These are phyloP conservation scores for Hypocrella siamensis DNA, from an alignment of 2,329 filamentous ascomycete species.

Conservation along the genomic window DNA sequence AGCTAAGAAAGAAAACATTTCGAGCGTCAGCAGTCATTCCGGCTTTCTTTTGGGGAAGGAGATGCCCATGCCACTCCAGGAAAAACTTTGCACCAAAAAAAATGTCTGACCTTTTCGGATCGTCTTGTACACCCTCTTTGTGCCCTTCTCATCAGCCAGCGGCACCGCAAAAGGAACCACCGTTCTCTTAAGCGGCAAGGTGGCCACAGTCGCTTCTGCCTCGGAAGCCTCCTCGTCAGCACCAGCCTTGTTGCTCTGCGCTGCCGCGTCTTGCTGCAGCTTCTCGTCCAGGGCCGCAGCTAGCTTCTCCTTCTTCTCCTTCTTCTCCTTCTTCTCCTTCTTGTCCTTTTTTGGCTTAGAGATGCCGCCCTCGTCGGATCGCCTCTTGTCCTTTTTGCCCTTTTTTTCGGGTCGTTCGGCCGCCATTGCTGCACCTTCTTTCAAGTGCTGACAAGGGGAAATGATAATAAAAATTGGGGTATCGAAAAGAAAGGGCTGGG, in stretches of 20 bases:
- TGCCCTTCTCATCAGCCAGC: conserved; percentile 62
- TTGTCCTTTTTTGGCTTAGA: conserved; percentile 41
- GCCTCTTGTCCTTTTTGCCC: conserved; percentile 46
- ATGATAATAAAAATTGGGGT: too few relatives aligned
- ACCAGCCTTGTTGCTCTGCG: conserved; percentile 18
- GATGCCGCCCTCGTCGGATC: conserved; percentile 36
- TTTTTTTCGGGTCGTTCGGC: conserved; percentile 33
- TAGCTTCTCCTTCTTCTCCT: conserved; percentile 61
- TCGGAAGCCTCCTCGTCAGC: conserved; percentile 27
- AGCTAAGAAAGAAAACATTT: conserved; percentile 34
- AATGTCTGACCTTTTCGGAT: conserved; percentile 35
- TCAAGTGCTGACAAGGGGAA: too few relatives aligned
- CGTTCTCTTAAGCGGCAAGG: conserved; percentile 31
- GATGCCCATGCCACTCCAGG: neutral
- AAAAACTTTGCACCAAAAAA: neutral
- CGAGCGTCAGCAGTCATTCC: neutral
- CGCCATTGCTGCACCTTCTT: conserved; percentile 29
- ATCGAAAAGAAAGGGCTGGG: too few relatives aligned
- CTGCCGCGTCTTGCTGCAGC: conserved; percentile 37
- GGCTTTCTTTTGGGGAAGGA: neutral
- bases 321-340: conserved; percentile 51
- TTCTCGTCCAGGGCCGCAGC: conserved; percentile 49
- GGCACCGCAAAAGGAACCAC: conserved; percentile 76
- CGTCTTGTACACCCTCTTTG: conserved; percentile 44
- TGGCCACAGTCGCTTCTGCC: conserved; percentile 28